These are phyloP conservation scores for Herpetomonas tarakana DNA, from an alignment of 208 protist species.

Conservation along the genomic window DNA sequence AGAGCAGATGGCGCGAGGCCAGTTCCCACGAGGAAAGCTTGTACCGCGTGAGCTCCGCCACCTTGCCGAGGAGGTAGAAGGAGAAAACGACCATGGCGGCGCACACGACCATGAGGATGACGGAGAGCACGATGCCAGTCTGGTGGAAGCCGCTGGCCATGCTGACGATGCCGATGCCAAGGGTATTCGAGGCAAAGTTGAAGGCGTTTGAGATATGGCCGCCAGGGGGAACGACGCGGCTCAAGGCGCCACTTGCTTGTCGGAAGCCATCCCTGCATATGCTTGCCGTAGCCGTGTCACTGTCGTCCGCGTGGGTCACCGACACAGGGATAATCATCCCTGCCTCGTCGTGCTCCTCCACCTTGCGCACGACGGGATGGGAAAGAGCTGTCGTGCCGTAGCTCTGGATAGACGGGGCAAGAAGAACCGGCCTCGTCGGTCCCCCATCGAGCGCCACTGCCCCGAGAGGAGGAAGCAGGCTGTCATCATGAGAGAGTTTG, in stretches of 20 bases:
- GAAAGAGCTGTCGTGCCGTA: too few relatives aligned
- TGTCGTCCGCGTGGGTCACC: too few relatives aligned
- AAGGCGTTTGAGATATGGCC: constrained; percentile 50
- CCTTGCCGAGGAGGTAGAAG: constrained; percentile 56
- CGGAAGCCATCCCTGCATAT: too few relatives aligned
- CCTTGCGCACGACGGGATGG: neutral
- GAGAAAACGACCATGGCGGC: constrained; percentile 50
- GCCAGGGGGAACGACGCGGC: constrained; percentile 37
- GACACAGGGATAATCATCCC: too few relatives aligned
- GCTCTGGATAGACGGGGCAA: too few relatives aligned
- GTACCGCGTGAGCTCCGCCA: constrained; percentile 41
- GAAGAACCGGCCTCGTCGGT: too few relatives aligned
- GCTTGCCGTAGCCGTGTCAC: too few relatives aligned
- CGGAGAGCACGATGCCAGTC: constrained; percentile 39
- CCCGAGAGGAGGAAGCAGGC: neutral
- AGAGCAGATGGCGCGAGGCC: constrained; percentile 46
- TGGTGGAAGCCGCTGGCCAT: constrained; percentile 56
- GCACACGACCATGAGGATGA: constrained; percentile 49
- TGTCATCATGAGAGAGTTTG: too few relatives aligned
- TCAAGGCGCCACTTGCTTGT: constrained; percentile 1
- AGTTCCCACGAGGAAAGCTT: constrained; percentile 42
- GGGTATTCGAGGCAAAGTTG: constrained; percentile 51
- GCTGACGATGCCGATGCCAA: constrained; percentile 58
- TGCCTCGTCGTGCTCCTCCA: too few relatives aligned
- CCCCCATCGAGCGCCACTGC: too few relatives aligned